Evolutionary conservation across 1,139 yeast species (phyloP).

Genomic region (Geotrichum klebahnii): DNA sequence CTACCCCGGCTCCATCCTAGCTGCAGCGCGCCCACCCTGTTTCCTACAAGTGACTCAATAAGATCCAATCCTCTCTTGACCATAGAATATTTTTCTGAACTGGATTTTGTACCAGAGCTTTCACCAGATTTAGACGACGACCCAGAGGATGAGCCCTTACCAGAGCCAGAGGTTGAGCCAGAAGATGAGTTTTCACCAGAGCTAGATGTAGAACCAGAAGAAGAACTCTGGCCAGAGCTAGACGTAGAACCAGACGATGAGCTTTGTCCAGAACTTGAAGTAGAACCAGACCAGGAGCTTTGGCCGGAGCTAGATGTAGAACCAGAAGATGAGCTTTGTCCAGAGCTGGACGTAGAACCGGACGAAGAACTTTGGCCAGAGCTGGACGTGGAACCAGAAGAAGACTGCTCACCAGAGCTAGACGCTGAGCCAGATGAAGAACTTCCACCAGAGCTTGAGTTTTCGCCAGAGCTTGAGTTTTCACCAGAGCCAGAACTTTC

Average conservation of each 20-base stretch:
- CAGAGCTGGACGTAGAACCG: too few relatives aligned
- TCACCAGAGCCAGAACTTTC: conserved; percentile 1
- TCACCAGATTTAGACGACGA: too few relatives aligned
- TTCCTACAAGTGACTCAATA: background rate
- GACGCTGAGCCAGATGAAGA: background rate
- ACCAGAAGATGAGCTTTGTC: too few relatives aligned
- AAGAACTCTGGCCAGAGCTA: background rate
- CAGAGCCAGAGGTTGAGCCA: background rate
- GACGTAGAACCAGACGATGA: too few relatives aligned
- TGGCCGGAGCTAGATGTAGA: too few relatives aligned
- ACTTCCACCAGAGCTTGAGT: background rate
- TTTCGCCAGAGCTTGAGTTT: background rate
- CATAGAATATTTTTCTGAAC: background rate
- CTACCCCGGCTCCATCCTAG: background rate
- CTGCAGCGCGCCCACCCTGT: background rate
- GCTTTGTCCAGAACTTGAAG: too few relatives aligned
- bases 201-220: background rate
- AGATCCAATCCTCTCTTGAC: background rate
- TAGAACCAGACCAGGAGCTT: too few relatives aligned
- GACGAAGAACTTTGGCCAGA: too few relatives aligned
- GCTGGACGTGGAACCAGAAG: too few relatives aligned
- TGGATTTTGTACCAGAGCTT: conserved; percentile 1
- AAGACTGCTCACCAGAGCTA: too few relatives aligned
- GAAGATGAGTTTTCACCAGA: too few relatives aligned
- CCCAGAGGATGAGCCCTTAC: too few relatives aligned